A percentile compares a stretch with the other conserved stretches of the same genome.
Evolutionary conservation across 139 green algal genomes (phyloP).

Genomic region (Coelastrella sp.): DNA sequence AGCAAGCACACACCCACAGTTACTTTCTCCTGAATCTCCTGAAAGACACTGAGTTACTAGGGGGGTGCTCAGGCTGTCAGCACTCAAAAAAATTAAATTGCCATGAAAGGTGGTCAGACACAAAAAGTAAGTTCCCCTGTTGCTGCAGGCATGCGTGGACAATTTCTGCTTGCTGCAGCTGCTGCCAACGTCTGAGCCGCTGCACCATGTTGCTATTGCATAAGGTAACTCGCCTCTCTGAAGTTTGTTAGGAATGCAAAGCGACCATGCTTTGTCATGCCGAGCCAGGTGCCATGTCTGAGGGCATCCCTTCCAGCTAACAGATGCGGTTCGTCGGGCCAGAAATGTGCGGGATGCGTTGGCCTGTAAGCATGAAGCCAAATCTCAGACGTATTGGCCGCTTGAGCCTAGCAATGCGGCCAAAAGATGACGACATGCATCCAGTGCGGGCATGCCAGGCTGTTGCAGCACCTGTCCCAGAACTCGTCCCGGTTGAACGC

Average conservation of each 20-base stretch:
- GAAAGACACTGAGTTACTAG: no score
- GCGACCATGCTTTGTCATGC: conserved; percentile 64
- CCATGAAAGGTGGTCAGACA: no score
- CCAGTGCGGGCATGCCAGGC: no score
- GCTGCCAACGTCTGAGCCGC: not conserved
- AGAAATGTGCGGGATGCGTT: conserved; percentile 67
- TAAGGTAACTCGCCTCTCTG: conserved; percentile 49
- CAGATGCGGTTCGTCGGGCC: conserved; percentile 61
- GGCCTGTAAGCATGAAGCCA: conserved; percentile 50
- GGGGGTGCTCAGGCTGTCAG: no score
- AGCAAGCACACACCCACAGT: not conserved
- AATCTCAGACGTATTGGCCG: no score
- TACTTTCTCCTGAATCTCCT: no score
- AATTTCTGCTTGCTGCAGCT: not conserved
- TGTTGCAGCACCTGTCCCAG: conserved; percentile 60
- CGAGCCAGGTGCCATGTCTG: conserved; percentile 79
- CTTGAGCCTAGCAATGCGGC: no score
- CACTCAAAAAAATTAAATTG: no score
- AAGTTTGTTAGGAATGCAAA: conserved; percentile 81
- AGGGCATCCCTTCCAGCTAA: conserved; percentile 73
- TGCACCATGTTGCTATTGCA: not conserved
- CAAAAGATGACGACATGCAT: no score
- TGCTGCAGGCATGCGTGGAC: not conserved
- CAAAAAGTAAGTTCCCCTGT: not conserved
- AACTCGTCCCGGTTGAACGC: conserved; percentile 89